These are phyloP conservation scores for Cenchrus purpureus DNA, from an alignment of 176 grass and related monocot genomes.

Conservation along the genomic window DNA sequence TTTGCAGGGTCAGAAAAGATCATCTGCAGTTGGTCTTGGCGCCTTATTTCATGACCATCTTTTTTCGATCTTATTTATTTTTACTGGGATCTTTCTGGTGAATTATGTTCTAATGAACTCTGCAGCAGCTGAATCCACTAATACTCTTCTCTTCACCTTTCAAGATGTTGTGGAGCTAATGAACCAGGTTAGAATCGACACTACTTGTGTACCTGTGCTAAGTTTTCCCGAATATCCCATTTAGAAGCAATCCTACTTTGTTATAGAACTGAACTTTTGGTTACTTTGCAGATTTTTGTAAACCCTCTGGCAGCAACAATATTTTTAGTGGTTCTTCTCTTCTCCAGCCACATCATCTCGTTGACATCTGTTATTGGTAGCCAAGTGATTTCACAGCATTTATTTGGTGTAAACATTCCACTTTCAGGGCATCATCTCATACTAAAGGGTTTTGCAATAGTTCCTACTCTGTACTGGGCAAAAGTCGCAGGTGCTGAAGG, in stretches of 20 bases:
- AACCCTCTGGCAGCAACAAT: constrained; percentile 76
- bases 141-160: constrained; percentile 72
- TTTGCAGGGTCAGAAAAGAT: constrained; percentile 82
- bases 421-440: constrained; percentile 56
- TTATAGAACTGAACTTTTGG: constrained; percentile 18
- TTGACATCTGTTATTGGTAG: constrained; percentile 82
- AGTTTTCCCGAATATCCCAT: constrained; percentile 22
- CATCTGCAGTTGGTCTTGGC: constrained; percentile 48
- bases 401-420: constrained; percentile 81
- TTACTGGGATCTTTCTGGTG: constrained; percentile 93
- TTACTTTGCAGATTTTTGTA: constrained; percentile 75
- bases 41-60: constrained; percentile 95
- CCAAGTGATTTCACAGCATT: constrained; percentile 71
- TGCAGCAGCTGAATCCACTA: constrained; percentile 78
- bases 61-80: constrained; percentile 89
- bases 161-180: constrained; percentile 94
- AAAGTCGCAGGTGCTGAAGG: constrained; percentile 80
- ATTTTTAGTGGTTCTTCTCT: constrained; percentile 89
- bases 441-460: constrained; percentile 73
- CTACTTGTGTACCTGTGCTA: constrained; percentile 10
- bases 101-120: constrained; percentile 95
- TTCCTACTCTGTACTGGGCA: constrained; percentile 71
- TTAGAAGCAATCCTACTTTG: constrained; percentile 12
- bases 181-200: constrained; percentile 70
- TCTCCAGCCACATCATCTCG: constrained; percentile 83